Base-by-base conservation (phyloP, 2,329 filamentous ascomycete species). In the Alternaria panax region DNA sequence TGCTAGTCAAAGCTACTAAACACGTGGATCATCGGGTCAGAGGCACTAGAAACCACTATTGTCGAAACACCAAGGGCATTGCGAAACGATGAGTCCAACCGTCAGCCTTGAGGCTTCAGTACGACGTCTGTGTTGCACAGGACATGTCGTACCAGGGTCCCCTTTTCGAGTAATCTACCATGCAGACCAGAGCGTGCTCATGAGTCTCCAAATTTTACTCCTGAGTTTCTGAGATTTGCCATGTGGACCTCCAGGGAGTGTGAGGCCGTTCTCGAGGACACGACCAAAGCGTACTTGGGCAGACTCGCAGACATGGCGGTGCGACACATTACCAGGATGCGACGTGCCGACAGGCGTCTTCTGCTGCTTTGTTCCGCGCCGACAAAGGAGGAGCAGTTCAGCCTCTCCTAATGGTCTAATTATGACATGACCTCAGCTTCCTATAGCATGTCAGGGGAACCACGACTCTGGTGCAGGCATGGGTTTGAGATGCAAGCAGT, bases 91-190 rank as follows among this genome's bases (percentile, higher is more conserved):
- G 52, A 62, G 46, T 48, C 55, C 55, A 66, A 61, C 57, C 56
- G 59, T 45, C 42, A 48, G 53, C 59, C 59, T 54, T 60, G 60
- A 64, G 58, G 58, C 54, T 60, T 58, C 64, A 61, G 67, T 64
- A 71, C 67, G 70, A 66, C 54, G 25, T 45, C 60, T 60, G 40
- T 66, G 42, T 67, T 72, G 73, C 72, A 74, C 68, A 69, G 71
- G 24, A 34, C 14, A 70, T 60, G 60, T 65, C 62, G 67, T 60
- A 65, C 68, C 59, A 69, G 63, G 25, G 51, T 62, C 62, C 54
- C 54, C 66, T 24, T 64, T 52, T 74, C 71, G 57, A 71, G 67
- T 70, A 66, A 48, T 57, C 61, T 64, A 69, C 66, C 64, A 73
- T 66, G 70, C 68, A 69, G 63, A 65, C 66, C 65, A 51, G 67